Evolutionary conservation across 2,329 filamentous ascomycete genomes (phyloP).

Genomic region (Venturia asperata): DNA sequence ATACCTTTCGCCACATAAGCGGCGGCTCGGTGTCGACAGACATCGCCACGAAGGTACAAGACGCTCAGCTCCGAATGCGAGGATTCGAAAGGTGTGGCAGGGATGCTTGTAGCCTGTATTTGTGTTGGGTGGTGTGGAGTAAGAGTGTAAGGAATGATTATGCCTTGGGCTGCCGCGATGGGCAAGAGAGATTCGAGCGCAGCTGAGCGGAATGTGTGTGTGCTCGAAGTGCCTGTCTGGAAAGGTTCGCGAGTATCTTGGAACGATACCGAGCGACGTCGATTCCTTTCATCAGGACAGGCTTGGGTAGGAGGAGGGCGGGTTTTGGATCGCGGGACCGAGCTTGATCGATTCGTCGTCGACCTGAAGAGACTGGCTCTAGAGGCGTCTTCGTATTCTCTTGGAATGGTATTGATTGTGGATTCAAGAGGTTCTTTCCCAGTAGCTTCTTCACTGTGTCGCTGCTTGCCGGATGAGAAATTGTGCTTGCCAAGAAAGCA

Average conservation of each 20-base stretch:
- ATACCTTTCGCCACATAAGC: neutral
- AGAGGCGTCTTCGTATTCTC: neutral
- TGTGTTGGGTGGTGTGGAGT: neutral
- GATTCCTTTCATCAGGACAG: neutral
- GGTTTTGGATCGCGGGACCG: neutral
- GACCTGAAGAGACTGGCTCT: neutral
- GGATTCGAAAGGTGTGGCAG: neutral
- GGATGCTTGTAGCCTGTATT: neutral
- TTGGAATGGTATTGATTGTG: neutral
- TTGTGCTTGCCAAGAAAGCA: neutral
- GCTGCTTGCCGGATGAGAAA: neutral
- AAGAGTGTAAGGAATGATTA: constrained; percentile 20
- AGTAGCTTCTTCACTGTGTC: neutral
- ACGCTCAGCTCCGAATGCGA: constrained; percentile 1
- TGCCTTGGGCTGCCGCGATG: constrained; percentile 32
- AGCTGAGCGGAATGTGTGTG: constrained; percentile 25
- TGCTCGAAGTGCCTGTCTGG: neutral
- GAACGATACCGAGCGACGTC: neutral
- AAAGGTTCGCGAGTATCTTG: neutral
- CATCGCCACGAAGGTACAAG: constrained; percentile 2
- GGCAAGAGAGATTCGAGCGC: constrained; percentile 33
- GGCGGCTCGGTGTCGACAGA: constrained; percentile 10
- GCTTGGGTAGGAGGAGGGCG: neutral
- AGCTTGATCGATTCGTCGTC: neutral
- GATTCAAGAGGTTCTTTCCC: neutral